These are phyloP conservation scores for Notholithocarpus densiflorus DNA, from an alignment of 306 rosid species.

Conservation along the genomic window DNA sequence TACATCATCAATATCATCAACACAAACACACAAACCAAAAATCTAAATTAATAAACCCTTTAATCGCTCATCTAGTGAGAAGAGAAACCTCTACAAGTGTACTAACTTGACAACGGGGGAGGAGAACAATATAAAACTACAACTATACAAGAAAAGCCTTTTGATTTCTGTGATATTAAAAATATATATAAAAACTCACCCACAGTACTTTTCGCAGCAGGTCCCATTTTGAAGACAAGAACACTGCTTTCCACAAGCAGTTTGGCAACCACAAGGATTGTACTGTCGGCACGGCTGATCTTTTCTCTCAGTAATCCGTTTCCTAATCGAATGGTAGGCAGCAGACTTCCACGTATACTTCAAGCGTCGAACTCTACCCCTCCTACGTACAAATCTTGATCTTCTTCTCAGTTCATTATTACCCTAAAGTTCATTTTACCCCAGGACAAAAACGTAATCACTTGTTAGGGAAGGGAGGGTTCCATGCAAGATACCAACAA, in stretches of 20 bases:
- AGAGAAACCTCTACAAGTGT: constrained; percentile 3
- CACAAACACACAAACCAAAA: neutral
- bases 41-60: constrained; percentile 19
- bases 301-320: constrained; percentile 92
- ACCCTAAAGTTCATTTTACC: constrained; percentile 59
- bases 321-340: constrained; percentile 94
- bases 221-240: constrained; percentile 92
- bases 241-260: constrained; percentile 97
- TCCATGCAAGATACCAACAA: constrained; percentile 15
- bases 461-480: constrained; percentile 20
- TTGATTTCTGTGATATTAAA: neutral
- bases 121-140: neutral
- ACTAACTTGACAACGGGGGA: neutral
- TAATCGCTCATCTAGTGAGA: constrained; percentile 10
- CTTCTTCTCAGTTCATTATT: constrained; percentile 87
- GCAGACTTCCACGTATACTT: constrained; percentile 99
- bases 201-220: constrained; percentile 98
- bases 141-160: neutral
- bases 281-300: constrained; percentile 99
- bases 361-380: constrained; percentile 97
- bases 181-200: constrained; percentile 53
- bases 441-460: constrained; percentile 9
- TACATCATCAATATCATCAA: neutral
- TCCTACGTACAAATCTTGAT: constrained; percentile 89
- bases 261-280: constrained; percentile 92